Base-by-base conservation (phyloP, 1,284 basidiomycete species). In the Cryptococcus amylolentus region DNA sequence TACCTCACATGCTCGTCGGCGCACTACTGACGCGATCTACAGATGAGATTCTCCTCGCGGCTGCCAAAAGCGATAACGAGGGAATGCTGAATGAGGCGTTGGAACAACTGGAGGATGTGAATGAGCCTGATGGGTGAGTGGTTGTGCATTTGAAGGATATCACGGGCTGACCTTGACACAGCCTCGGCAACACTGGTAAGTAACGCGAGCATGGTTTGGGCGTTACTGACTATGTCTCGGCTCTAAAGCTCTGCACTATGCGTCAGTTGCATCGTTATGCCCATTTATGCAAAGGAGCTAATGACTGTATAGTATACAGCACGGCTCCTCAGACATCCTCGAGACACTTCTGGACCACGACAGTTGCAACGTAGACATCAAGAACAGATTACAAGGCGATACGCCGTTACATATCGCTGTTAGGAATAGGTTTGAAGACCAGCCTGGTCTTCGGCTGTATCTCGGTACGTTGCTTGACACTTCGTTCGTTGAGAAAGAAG, bases 351-450 rank as follows among this genome's bases (percentile, higher is more conserved):
- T 91, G 35, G 83, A 83, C 8, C 80, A 85, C 66, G 87, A 90
- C 9, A 82, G 80, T 12, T 92, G 90, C 75, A 89, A 94, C 68
- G 89, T 93, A 52, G 91, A 94, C 71, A 82, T 86, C 18, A 81
- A 85, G 66, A 93, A 93, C 73, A 81, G 83, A 20, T 75, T 88
- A 35, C 84, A 87, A 41, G 83, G 83, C 9, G 85, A 87, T 39
- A 94, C 91, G 0, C 91, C 91, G 1, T 79, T 95, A 10, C 91
- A 94, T 72, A 82, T 91, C 18, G 91, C 90, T 1, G 80, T 89
- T 16, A 75, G 79, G 56, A 77, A 80, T 63, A 74, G 87, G 54
- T 80, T 85, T 60, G 81, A 90, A 56, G 78, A 79, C 6, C 85
- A 86, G 42, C 76, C 84, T 8, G 80, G 89, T 31, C 73, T 69